Evolutionary conservation across 75 land plant species (phyloP).

Genomic region (Cryptomeria japonica): DNA sequence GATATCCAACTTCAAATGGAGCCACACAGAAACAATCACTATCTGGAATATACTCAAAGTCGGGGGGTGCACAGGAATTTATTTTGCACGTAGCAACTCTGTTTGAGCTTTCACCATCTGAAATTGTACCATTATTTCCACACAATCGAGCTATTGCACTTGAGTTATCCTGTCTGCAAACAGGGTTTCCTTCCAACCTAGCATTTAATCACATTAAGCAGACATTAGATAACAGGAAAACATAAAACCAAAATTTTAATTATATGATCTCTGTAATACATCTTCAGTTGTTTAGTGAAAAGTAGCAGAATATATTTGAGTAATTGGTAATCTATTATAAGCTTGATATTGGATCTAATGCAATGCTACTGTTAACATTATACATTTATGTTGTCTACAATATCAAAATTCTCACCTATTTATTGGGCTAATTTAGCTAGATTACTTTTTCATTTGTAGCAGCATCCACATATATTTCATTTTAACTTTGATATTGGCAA

Average conservation of each 20-base stretch:
- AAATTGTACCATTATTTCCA: not conserved
- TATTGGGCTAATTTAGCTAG: not conserved
- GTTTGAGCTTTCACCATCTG: not conserved
- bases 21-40: constrained; percentile 67
- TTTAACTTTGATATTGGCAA: not conserved
- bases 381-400: not conserved
- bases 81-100: constrained; percentile 16
- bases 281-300: not conserved
- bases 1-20: constrained; percentile 63
- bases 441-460: not conserved
- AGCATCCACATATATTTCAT: not conserved
- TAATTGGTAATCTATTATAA: not conserved
- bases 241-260: not conserved
- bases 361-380: not conserved
- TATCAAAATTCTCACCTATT: not conserved
- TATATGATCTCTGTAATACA: not conserved
- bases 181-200: constrained; percentile 46
- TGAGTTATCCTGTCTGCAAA: constrained; percentile 22
- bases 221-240: not conserved
- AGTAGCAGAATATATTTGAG: not conserved
- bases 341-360: constrained; percentile 16
- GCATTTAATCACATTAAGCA: not conserved
- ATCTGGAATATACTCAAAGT: constrained; percentile 39
- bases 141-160: constrained; percentile 12
- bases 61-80: constrained; percentile 34